These are phyloP conservation scores for Letharia columbiana DNA, from an alignment of 495 filamentous ascomycete species.

Conservation along the genomic window DNA sequence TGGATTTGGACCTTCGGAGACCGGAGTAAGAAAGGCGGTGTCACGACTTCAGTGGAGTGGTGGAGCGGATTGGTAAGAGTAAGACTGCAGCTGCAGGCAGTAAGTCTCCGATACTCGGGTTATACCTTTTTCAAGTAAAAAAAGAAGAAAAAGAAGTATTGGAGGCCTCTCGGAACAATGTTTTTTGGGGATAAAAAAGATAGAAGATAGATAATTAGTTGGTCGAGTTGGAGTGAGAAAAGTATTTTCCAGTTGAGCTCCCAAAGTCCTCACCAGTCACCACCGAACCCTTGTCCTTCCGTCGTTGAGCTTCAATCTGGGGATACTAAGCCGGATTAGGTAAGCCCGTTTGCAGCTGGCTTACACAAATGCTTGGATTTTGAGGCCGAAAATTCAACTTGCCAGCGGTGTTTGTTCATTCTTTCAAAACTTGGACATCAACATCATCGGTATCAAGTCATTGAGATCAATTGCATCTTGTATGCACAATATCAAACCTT, in stretches of 20 bases:
- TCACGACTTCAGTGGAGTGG: background rate
- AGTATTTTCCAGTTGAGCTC: background rate
- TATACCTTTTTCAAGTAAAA: background rate
- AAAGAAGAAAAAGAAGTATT: background rate
- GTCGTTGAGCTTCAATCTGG: slow-evolving; percentile 1
- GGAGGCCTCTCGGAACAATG: background rate
- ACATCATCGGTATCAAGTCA: background rate
- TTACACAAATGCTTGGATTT: background rate
- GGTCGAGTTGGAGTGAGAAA: no score
- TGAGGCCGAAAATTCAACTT: background rate
- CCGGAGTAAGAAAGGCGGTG: background rate
- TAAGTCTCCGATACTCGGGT: background rate
- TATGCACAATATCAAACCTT: background rate
- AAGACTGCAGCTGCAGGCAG: background rate
- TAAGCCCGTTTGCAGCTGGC: background rate
- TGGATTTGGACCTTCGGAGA: background rate
- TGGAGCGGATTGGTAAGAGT: background rate
- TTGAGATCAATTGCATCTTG: background rate
- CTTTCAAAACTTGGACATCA: background rate
- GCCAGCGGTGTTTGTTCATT: background rate
- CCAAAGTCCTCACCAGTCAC: background rate
- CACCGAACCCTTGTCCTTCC: background rate
- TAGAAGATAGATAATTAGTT: no score
- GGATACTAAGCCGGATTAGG: slow-evolving; percentile 1
- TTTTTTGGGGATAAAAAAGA: no score